A percentile compares a stretch with the other conserved stretches of the same genome.
These are phyloP conservation scores for Ensete ventricosum DNA, from an alignment of 176 grass and related monocot genomes.

Conservation along the genomic window DNA sequence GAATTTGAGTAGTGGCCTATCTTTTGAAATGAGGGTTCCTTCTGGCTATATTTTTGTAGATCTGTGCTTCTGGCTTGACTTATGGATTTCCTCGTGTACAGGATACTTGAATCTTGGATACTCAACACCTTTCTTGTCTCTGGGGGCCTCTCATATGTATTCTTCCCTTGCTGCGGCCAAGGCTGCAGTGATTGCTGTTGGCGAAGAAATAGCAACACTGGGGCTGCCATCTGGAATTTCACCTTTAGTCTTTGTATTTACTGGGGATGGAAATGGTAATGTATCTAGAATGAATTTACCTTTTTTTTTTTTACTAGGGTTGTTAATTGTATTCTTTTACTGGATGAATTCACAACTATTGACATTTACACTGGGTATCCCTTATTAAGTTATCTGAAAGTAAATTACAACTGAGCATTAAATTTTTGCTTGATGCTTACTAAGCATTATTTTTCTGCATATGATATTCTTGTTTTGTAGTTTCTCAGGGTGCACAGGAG, in stretches of 20 bases:
- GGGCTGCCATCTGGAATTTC: constrained; percentile 81
- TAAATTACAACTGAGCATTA: too few species aligned
- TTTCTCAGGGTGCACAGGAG: constrained; percentile 93
- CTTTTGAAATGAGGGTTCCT: background rate
- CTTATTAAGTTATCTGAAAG: too few species aligned
- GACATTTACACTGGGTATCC: too few species aligned
- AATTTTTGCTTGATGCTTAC: too few species aligned
- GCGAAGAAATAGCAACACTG: constrained; percentile 87
- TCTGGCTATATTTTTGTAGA: background rate
- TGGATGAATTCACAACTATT: too few species aligned
- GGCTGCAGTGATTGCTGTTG: constrained; percentile 68
- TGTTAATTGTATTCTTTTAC: too few species aligned
- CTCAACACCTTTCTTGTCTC: constrained; percentile 85
- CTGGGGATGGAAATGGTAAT: constrained; percentile 94
- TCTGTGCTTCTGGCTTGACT: background rate
- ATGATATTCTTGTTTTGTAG: constrained; percentile 38
- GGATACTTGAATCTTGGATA: constrained; percentile 93
- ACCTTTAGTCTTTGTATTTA: constrained; percentile 82
- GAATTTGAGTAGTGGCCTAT: background rate
- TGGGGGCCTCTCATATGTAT: constrained; percentile 96
- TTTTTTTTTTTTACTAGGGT: too few species aligned
- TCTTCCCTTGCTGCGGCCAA: constrained; percentile 86
- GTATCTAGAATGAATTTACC: background rate
- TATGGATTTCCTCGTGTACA: constrained; percentile 24
- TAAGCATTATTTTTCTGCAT: constrained; percentile 1